Base-by-base conservation (phyloP, 1,139 yeast species). In the Lizanozyma gosingica region DNA sequence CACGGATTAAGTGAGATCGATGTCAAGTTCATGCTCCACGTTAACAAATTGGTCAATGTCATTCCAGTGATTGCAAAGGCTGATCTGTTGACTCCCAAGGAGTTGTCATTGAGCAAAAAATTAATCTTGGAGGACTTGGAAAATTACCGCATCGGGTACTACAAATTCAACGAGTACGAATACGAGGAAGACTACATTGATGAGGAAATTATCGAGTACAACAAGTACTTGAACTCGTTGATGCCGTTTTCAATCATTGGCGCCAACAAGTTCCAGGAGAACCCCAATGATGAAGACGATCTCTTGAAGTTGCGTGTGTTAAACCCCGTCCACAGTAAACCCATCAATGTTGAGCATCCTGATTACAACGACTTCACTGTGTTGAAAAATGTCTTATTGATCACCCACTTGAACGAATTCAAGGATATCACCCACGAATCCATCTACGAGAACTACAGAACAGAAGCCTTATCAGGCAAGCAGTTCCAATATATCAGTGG, bases 391-490 rank as follows among this genome's bases (percentile, higher is more conserved):
- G 80, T 81, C 4, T 60, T 83, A 45, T 67, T 83, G 48, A 85
- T 85, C 35, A 82, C 90, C n/a, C 90, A 83, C 58, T 67, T 83
- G 53, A 83, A 82, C 56, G 90, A 83, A 48, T 73, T 83, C 51
- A 82, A 81, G 57, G 87, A 81, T 48, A 62, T 74, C 39, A 82
- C 90, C 4, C 86, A 80, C 52, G 77, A 77, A 43, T 64, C 71
- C 42, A 68, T 82, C 45, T 83, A 83, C 59, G 90, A 83, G 57
- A 71, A 73, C 50, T 83, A 80, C 57, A 76, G 92, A 67, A 80
- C 86, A n/a, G 78, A 76, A 50, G 81, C 74, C 39, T 68, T 78
- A 51, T 65, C 71, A 14, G 43, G 73, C 33, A 69, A 67, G 47
- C 69, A 67, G 51, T 70, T 70, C 56, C 70, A 67, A 43, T 69